Base-by-base conservation (phyloP, 2,329 filamentous ascomycete species). In the Kalmusia sp. region DNA sequence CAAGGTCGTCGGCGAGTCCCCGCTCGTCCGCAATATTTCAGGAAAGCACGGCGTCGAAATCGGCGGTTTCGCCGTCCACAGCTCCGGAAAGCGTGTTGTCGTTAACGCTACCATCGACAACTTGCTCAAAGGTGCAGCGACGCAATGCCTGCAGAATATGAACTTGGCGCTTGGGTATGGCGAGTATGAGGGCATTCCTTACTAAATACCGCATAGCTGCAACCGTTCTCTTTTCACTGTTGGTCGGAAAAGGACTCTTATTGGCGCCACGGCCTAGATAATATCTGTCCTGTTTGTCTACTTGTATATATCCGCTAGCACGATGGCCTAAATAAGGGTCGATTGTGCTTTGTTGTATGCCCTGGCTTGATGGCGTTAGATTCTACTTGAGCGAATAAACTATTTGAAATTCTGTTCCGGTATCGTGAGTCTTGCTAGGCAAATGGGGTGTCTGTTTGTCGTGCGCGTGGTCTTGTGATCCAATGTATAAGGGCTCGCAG, bases 71-170 rank as follows among this genome's bases (percentile, higher is more conserved):
- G 92, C 91, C n/a, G 92, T 97, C 33, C 89, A 97, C 78, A 91
- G 85, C 63, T 87, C 85, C 19, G 93, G 93, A 52, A 95, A 92
- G 84, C 84, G 95, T 46, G 93, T 96, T 0, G 93, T 98, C n/a
- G 85, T 98, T 58, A 96, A 93, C 71, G 91, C 89, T 15, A 96
- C 91, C 2, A 96, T 97, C 68, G 93, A 97, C 77, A 96, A 97
- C 77, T 79, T 97, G 63, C 82, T 95, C 65, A 97, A 97, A 85
- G 93, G 93, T 55, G 93, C 93, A 49, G 91, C 91, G 6, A 96
- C 93, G 9, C 93, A 96, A 75, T 96, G 92, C 79, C 78, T 96
- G 74, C 93, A 96, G 82, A 96, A 96, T 77, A 95, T 96, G 91
- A 96, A 96, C 76, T 81, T 96, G 53, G 89, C 91, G n/a, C 83